Base-by-base conservation (phyloP, 2,329 filamentous ascomycete genomes). In the Mollisiaceae sp. region DNA sequence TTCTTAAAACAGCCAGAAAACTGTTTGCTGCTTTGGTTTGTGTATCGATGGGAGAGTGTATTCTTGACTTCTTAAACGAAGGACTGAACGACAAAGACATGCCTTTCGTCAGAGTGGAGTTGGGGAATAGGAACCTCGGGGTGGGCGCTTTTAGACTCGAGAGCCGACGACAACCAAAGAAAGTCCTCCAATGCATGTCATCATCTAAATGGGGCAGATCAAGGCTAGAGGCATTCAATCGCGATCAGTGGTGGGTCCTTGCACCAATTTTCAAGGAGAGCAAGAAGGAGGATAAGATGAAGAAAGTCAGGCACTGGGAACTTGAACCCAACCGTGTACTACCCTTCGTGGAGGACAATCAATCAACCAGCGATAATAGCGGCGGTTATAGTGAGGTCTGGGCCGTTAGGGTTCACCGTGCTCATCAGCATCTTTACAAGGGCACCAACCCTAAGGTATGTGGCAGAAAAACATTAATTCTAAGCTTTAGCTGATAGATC, bases 1-100 rank as follows among this genome's bases (percentile, higher is more conserved):
- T 52, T 27, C 2, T 27, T 5, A 52, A 20, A 27, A 11, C 11
- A 4, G n/a, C 47, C 4, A 2, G 5, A 4, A 52, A 20, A n/a
- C 47, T 52, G 11, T 52, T 52, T 22, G 47, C 47, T 20, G 47
- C 24, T 52, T 52, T 52, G 47, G 47, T 52, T 18, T 52, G 47
- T 12, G 47, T n/a, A 20, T 11, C 9, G 15, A 11, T 22, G 11
- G 24, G 2, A 27, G n/a, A 52, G 8, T 27, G 47, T 18, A 52
- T 52, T 27, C 24, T 20, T 11, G n/a, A 52, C n/a, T 52, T 52
- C 24, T 27, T 52, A 5, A 11, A 52, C 11, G 47, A 52, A 12
- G 24, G 24, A 2, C 11, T 52, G n/a, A 12, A 22, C 47, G 47
- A 52, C 22, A 22, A 20, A 12, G n/a, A 52, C 20, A 52, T 52